Base-by-base conservation (phyloP, 2,329 filamentous ascomycete genomes). In the Ascocoryne sarcoides region DNA sequence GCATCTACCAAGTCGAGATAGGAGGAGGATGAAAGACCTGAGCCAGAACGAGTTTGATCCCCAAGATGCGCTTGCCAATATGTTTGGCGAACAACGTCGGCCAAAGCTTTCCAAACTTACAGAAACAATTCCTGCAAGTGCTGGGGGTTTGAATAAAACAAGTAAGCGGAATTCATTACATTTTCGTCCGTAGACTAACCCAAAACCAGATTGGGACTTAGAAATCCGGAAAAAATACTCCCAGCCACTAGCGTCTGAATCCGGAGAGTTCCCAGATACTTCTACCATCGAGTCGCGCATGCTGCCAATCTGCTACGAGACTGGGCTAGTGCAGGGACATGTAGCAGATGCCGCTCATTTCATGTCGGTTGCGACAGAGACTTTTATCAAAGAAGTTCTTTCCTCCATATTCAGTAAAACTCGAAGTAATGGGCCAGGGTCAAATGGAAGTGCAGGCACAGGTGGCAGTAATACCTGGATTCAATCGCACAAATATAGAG, bases 401-500 rank as follows among this genome's bases (percentile, higher is more conserved):
- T 72, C 76, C 2, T 69, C 73, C 5, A 69, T 82, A 5, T 80
- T 82, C 47, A 74, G 71, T 46, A 73, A 77, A 37, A 82, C 79
- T 1, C 67, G 76, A 45, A 75, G 73, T 53, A 82, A 84, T 53
- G 76, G 75, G 0, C 75, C 77, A 3, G 76, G 76, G 20, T 73
- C 78, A 45, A 73, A 71, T 14, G 76, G 72, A 7, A 76, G 66
- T 44, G 73, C 75, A 37, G 76, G 76, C 2, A 78, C 78, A 40
- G 81, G 81, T 3, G 70, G 76, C 23, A 79, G 78, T 31, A 75
- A 75, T 31, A 72, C 71, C 26, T 85, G 82, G 69, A 76, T 95
- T 43, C 82, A 88, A 59, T 94, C 87, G 2, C 75, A 81, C 50
- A 80, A 77, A 43, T 95, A 90, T 62, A 78, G 77, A 48, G 72